phyloP scores from a whole-genome alignment of 495 filamentous ascomycete genomes.

The Platismatia glauca region DNA sequence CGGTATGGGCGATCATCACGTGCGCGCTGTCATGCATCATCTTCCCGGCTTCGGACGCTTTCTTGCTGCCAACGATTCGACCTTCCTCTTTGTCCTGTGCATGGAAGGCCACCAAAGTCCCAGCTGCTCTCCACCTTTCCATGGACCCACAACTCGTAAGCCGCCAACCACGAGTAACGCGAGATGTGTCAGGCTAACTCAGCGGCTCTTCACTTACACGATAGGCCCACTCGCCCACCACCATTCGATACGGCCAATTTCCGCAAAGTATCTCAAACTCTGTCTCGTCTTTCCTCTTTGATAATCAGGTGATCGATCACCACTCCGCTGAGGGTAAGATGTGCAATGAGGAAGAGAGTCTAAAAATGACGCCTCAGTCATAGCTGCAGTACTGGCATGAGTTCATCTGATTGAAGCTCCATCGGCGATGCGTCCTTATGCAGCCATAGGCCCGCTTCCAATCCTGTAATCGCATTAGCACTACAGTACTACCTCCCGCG shows the following conservation, averaged over 20 bases:
- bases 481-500: constrained; percentile 11
- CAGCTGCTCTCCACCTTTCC: neutral
- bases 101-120: neutral
- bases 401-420: neutral
- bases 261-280: neutral
- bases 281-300: neutral
- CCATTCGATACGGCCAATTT: neutral
- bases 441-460: constrained; percentile 23
- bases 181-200: constrained; percentile 1
- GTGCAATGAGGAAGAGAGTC: neutral
- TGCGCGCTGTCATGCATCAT: neutral
- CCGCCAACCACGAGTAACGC: neutral
- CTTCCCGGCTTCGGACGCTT: neutral
- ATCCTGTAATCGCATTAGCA: constrained; percentile 16
- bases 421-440: constrained; percentile 10
- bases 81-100: neutral
- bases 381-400: constrained; percentile 11
- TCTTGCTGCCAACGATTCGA: neutral
- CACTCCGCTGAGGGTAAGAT: neutral
- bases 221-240: neutral
- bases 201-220: constrained; percentile 4
- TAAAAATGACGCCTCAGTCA: constrained; percentile 10
- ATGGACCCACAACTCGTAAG: constrained; percentile 5
- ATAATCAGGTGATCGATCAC: constrained; percentile 1
- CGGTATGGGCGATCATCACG: neutral